Evolutionary conservation across 2,329 filamentous ascomycete species (phyloP).

Genomic region (Nemania sp.): DNA sequence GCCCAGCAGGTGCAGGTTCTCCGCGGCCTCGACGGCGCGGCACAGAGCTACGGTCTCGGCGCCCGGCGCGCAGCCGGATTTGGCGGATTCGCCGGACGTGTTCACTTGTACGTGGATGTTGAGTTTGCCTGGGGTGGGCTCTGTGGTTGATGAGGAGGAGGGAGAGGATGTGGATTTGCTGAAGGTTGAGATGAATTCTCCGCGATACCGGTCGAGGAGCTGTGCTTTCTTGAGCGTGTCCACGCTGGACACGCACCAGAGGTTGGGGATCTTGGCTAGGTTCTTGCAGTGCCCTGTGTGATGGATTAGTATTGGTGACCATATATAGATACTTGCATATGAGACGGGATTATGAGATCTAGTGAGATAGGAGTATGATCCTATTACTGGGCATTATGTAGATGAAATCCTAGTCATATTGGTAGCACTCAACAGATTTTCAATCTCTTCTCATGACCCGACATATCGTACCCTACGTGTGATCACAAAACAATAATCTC

Average conservation of each 20-base stretch:
- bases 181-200: constrained; percentile 52
- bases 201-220: constrained; percentile 76
- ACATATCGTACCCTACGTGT: too few relatives aligned
- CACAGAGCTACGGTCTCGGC: constrained; percentile 66
- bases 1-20: constrained; percentile 73
- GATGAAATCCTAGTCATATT: too few relatives aligned
- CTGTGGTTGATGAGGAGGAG: background rate
- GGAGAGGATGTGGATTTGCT: constrained; percentile 28
- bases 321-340: too few relatives aligned
- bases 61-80: constrained; percentile 77
- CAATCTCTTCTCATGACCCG: too few relatives aligned
- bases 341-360: too few relatives aligned
- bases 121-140: constrained; percentile 48
- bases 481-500: background rate
- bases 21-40: constrained; percentile 63
- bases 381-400: too few relatives aligned
- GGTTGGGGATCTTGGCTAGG: constrained; percentile 82
- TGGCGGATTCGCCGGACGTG: constrained; percentile 84
- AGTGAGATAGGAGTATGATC: too few relatives aligned
- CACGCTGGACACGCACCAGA: constrained; percentile 90
- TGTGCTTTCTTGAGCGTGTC: constrained; percentile 87
- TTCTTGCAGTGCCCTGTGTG: constrained; percentile 82
- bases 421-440: too few relatives aligned
- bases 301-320: background rate
- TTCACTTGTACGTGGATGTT: constrained; percentile 92